Evolutionary conservation across 345 rosid species (phyloP).

Genomic region (Murraya koenigii): DNA sequence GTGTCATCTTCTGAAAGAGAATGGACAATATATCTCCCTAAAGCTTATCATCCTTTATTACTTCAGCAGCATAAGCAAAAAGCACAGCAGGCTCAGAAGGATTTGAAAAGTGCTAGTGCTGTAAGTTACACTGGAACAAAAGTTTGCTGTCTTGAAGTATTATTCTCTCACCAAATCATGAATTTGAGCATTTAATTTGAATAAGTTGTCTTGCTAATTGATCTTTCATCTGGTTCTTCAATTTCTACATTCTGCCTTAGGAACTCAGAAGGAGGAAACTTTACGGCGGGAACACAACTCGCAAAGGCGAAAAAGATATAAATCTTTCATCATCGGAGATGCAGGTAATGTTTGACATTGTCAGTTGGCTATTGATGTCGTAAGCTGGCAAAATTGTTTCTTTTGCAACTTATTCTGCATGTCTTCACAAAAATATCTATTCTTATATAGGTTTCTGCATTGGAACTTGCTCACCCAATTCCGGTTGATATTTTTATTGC

Average conservation of each 20-base stretch:
- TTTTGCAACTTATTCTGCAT: slow-evolving; percentile 3
- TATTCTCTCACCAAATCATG: background rate
- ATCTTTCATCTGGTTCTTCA: slow-evolving; percentile 3
- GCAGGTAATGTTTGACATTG: slow-evolving; percentile 27
- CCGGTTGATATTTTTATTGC: slow-evolving; percentile 76
- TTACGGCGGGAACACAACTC: slow-evolving; percentile 23
- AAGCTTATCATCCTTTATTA: slow-evolving; percentile 83
- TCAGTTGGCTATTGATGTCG: background rate
- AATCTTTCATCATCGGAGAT: slow-evolving; percentile 32
- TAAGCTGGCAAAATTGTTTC: background rate
- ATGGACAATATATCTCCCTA: slow-evolving; percentile 77
- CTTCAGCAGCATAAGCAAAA: slow-evolving; percentile 76
- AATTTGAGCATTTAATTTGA: background rate
- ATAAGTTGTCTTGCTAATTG: slow-evolving; percentile 2
- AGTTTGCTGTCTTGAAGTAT: background rate
- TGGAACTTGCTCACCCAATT: slow-evolving; percentile 59
- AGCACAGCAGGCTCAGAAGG: slow-evolving; percentile 47
- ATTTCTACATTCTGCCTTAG: slow-evolving; percentile 20
- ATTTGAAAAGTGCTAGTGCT: slow-evolving; percentile 40
- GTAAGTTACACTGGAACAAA: slow-evolving; percentile 39
- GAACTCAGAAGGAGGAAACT: slow-evolving; percentile 44
- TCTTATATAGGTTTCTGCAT: slow-evolving; percentile 48
- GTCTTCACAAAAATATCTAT: background rate
- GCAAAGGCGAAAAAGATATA: slow-evolving; percentile 24
- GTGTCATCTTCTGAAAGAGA: slow-evolving; percentile 39